These are phyloP conservation scores for Mixia osmundae DNA, from an alignment of 1,284 basidiomycete genomes.

Conservation along the genomic window DNA sequence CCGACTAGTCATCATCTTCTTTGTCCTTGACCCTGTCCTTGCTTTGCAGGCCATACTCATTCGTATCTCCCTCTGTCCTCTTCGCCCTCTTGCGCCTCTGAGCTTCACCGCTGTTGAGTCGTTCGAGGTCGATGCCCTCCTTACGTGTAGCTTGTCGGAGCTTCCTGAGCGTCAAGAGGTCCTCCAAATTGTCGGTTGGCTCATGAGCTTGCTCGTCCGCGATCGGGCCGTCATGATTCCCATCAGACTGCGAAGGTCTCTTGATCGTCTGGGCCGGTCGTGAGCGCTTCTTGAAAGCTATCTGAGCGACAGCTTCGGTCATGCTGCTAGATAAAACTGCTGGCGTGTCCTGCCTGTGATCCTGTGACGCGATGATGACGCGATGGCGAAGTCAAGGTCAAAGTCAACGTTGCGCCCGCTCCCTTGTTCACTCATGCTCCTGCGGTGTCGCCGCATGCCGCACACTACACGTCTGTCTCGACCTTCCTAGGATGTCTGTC, in stretches of 20 bases:
- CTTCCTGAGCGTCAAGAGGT: constrained; percentile 62
- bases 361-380: no score
- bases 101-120: constrained; percentile 57
- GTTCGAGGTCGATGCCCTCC: constrained; percentile 64
- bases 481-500: no score
- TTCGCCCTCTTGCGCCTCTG: constrained; percentile 40
- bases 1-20: constrained; percentile 4
- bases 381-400: no score
- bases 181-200: constrained; percentile 33
- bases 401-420: no score
- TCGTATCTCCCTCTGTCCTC: constrained; percentile 10
- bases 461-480: no score
- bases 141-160: constrained; percentile 36
- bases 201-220: background rate
- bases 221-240: background rate
- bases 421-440: no score
- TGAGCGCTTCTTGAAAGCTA: constrained; percentile 1
- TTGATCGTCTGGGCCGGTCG: background rate
- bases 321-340: no score
- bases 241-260: background rate
- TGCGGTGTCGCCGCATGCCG: no score
- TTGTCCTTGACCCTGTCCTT: constrained; percentile 4
- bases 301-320: no score
- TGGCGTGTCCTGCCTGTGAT: no score
- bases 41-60: constrained; percentile 11